Percentiles rank a stretch among this genome's conserved stretches.
These are phyloP conservation scores for Filobasidium wieringae DNA, from an alignment of 768 basidiomycete genomes.

Conservation along the genomic window DNA sequence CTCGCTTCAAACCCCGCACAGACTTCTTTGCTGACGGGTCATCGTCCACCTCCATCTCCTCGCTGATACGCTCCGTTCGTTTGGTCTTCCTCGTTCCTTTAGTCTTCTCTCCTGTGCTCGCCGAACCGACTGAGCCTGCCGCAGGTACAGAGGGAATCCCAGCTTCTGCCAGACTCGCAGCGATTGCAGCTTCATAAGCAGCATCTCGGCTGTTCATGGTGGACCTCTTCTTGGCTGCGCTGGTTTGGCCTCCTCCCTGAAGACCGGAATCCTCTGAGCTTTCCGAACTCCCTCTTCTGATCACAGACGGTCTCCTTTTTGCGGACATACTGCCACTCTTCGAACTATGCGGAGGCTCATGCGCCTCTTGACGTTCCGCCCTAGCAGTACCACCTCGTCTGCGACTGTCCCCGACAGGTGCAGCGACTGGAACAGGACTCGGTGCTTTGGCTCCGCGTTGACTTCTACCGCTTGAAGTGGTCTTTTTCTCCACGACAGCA, in stretches of 20 bases:
- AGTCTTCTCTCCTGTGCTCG: slow-evolving; percentile 32
- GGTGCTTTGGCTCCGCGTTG: slow-evolving; percentile 2
- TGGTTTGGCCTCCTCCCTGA: background rate
- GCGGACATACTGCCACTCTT: background rate
- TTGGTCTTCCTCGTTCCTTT: slow-evolving; percentile 35
- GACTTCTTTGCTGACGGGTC: slow-evolving; percentile 52
- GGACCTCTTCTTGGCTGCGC: slow-evolving; percentile 63
- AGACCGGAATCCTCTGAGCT: background rate
- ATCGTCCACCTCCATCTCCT: slow-evolving; percentile 33
- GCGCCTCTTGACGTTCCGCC: background rate
- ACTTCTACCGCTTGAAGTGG: slow-evolving; percentile 9
- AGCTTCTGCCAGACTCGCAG: slow-evolving; percentile 24
- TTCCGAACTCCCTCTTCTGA: background rate
- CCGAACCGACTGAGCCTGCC: slow-evolving; percentile 14
- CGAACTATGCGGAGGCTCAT: background rate
- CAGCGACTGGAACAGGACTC: background rate
- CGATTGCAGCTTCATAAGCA: slow-evolving; percentile 64
- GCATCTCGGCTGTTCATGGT: slow-evolving; percentile 98
- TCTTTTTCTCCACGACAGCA: slow-evolving; percentile 4
- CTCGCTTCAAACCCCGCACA: slow-evolving; percentile 15
- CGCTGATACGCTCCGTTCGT: no score
- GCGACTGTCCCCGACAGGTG: background rate
- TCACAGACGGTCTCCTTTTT: background rate
- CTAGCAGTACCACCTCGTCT: background rate
- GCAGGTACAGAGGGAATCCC: slow-evolving; percentile 13